Evolutionary conservation across 352 stramenopile genomes (phyloP).

Genomic region (Pythium biforme): DNA sequence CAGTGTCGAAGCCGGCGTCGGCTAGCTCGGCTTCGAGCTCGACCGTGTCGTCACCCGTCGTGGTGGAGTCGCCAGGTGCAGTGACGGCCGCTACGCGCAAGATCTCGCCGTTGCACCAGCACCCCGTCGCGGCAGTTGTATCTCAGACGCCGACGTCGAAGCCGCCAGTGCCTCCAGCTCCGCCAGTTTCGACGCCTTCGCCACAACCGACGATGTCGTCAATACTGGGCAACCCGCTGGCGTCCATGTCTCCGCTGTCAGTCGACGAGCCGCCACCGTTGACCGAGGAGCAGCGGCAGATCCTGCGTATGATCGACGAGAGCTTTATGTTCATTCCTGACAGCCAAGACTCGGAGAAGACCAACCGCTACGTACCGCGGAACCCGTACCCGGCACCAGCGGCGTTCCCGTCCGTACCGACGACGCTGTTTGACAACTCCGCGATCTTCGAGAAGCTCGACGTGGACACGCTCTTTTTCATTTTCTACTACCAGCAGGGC

Average conservation of each 20-base stretch:
- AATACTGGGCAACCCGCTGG: conserved; percentile 8
- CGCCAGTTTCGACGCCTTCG: conserved; percentile 22
- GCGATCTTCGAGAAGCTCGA: conserved; percentile 97
- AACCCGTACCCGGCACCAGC: conserved; percentile 94
- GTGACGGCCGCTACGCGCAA: neutral
- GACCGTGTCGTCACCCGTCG: conserved; percentile 19
- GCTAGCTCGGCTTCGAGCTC: conserved; percentile 25
- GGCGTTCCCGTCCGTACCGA: conserved; percentile 88
- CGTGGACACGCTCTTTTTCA: conserved; percentile 98
- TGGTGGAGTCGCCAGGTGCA: conserved; percentile 18
- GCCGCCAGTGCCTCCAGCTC: conserved; percentile 28
- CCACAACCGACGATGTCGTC: conserved; percentile 24
- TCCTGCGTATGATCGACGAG: conserved; percentile 80
- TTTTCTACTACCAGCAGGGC: conserved; percentile 99
- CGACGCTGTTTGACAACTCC: conserved; percentile 92
- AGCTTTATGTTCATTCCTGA: conserved; percentile 92
- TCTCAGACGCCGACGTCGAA: conserved; percentile 21
- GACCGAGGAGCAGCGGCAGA: conserved; percentile 79
- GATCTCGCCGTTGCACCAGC: conserved; percentile 26
- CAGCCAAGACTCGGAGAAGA: conserved; percentile 88
- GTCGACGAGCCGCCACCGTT: conserved; percentile 50
- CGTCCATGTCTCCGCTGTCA: conserved; percentile 15
- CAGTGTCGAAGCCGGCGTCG: conserved; percentile 23
- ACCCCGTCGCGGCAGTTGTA: conserved; percentile 13
- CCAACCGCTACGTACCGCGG: conserved; percentile 91